Evolutionary conservation across 495 filamentous ascomycete genomes (phyloP), one percentile per base, ranked within the genome.

Genomic region (Cladorrhinum samala): DNA sequence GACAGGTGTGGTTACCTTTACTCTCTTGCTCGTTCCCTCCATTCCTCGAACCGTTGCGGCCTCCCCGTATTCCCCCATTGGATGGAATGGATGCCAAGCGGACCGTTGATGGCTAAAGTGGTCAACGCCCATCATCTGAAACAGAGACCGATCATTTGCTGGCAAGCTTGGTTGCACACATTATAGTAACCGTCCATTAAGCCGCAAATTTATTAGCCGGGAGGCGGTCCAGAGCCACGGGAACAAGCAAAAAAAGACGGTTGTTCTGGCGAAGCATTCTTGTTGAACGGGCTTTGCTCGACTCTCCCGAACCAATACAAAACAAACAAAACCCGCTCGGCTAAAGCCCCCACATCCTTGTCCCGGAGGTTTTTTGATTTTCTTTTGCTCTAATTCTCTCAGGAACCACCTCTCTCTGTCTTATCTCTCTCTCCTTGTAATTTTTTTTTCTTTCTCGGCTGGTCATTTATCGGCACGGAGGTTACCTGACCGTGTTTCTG

Each of bases 91-190:
- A 44, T 24, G 57, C 57, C 56, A 63, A 63, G 59, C 58, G 62
- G 55, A 49, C 61, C 62, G 58, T 58, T 24, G 62, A 56, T 67
- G 60, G 62, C 37, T 60, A 63, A 63, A 65, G 54, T 60, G n/a
- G n/a, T n/a, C n/a, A n/a, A 45, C 47, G 20, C 49, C 55, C n/a
- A 47, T 45, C 30, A 44, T 54, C 30, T 58, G 55, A 58, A 54
- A 58, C 55, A 27, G 39, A 38, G 11, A 36, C 24, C 24, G 27
- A 36, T 53, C 47, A 33, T 52, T n/a, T 56, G 42, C 50, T 25
- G 47, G 25, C 11, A 21, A 21, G 16, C 42, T 45, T 20, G 16
- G 21, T 11, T 24, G 24, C 23, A 23, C 11, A 33, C 11, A 6
- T 6, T 45, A 45, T 45, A 45, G 24, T 47, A 23, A 20, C 25